These are phyloP conservation scores for Globisporangium nagaii DNA, from an alignment of 352 stramenopile species.

Conservation along the genomic window DNA sequence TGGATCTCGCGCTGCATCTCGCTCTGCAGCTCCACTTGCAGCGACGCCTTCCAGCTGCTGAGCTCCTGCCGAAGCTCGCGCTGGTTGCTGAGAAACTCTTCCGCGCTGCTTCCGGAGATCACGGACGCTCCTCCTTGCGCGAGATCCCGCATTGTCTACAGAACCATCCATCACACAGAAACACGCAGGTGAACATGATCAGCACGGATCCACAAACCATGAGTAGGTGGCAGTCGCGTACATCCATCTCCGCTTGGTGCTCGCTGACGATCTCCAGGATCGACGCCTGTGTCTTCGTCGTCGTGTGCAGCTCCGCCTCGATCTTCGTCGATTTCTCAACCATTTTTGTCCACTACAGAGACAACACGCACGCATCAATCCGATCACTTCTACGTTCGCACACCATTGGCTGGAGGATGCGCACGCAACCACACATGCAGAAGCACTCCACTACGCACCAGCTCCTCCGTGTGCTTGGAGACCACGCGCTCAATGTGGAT, in stretches of 20 bases:
- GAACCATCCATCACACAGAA: not conserved
- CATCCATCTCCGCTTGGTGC: slow-evolving; percentile 38
- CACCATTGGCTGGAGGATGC: no score
- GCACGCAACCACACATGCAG: not conserved
- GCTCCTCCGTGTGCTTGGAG: slow-evolving; percentile 49
- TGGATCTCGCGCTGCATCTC: slow-evolving; percentile 46
- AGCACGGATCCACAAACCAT: not conserved
- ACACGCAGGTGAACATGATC: not conserved
- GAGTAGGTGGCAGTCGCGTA: slow-evolving; percentile 11
- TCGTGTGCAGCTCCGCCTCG: slow-evolving; percentile 22
- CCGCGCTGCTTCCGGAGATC: not conserved
- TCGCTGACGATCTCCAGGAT: slow-evolving; percentile 23
- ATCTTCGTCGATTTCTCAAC: slow-evolving; percentile 30
- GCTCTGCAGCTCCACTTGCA: slow-evolving; percentile 30
- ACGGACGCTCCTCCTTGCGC: not conserved
- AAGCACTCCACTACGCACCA: no score
- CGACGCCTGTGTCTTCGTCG: slow-evolving; percentile 22
- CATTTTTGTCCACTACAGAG: slow-evolving; percentile 44
- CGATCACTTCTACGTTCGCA: no score
- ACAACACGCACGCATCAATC: not conserved
- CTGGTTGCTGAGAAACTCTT: slow-evolving; percentile 7
- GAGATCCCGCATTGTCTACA: slow-evolving; percentile 9
- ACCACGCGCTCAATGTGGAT: slow-evolving; percentile 70
- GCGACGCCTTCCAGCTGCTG: slow-evolving; percentile 18
- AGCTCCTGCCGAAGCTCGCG: slow-evolving; percentile 20